These are phyloP conservation scores for Fusarium pininemorale DNA, from an alignment of 2,329 filamentous ascomycete species.

Conservation along the genomic window DNA sequence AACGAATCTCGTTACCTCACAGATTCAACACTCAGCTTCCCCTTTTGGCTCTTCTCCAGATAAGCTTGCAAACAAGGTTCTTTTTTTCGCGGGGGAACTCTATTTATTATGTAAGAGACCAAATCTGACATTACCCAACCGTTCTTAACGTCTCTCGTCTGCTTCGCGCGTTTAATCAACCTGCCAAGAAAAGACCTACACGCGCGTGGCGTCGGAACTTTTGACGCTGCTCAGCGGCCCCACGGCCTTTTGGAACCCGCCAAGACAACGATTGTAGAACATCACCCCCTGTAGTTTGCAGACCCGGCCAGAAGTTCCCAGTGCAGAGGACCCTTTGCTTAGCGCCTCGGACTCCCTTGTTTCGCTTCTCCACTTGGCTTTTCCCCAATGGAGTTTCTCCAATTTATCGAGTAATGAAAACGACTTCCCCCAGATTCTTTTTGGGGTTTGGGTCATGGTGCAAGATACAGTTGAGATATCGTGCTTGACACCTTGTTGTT, in stretches of 20 bases:
- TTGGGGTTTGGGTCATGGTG: slow-evolving; percentile 2
- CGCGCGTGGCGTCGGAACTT: slow-evolving; percentile 29
- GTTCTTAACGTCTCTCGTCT: neutral
- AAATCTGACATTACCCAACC: neutral
- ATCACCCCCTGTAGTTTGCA: slow-evolving; percentile 3
- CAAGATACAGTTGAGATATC: slow-evolving; percentile 19
- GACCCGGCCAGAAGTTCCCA: slow-evolving; percentile 13
- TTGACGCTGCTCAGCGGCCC: slow-evolving; percentile 10
- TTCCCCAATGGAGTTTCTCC: neutral
- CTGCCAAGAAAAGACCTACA: slow-evolving; percentile 3
- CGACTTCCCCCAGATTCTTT: slow-evolving; percentile 22
- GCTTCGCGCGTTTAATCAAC: slow-evolving; percentile 3
- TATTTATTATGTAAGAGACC: slow-evolving; percentile 9
- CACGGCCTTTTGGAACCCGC: slow-evolving; percentile 30
- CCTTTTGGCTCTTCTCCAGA: slow-evolving; percentile 1
- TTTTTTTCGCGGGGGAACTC: slow-evolving; percentile 6
- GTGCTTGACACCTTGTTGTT: slow-evolving; percentile 10
- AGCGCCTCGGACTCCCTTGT: slow-evolving; percentile 7
- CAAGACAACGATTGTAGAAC: too few relatives aligned
- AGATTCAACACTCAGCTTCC: slow-evolving; percentile 15
- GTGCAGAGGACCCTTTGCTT: slow-evolving; percentile 33
- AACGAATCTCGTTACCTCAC: slow-evolving; percentile 20
- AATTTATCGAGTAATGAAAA: slow-evolving; percentile 23
- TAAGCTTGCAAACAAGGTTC: slow-evolving; percentile 25
- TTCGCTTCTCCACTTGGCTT: neutral